These are phyloP conservation scores for Leccinellum luteum DNA, from an alignment of 768 basidiomycete genomes.

Conservation along the genomic window DNA sequence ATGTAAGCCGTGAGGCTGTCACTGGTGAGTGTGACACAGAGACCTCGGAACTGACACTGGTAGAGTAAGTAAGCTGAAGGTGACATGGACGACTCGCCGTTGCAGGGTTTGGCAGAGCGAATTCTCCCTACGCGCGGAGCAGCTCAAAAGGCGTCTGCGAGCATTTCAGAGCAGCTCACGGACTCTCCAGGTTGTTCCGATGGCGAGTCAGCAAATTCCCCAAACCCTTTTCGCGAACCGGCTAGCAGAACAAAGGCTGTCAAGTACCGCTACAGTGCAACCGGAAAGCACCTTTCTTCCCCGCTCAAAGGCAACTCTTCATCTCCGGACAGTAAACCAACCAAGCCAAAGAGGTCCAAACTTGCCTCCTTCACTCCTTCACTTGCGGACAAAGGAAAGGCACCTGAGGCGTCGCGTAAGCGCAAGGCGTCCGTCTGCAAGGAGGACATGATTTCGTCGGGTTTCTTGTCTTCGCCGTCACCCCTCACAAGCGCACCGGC, in stretches of 20 bases:
- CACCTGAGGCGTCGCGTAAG: conserved; percentile 20
- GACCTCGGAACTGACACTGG: conserved; percentile 14
- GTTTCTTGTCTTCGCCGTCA: conserved; percentile 19
- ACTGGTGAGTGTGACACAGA: background rate
- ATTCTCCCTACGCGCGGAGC: conserved; percentile 33
- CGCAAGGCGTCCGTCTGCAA: conserved; percentile 22
- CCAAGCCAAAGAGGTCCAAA: conserved; percentile 3
- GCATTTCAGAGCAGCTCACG: conserved; percentile 33
- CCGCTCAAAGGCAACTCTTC: conserved; percentile 31
- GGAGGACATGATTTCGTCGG: conserved; percentile 7
- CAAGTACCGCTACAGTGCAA: conserved; percentile 33
- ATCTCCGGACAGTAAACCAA: conserved; percentile 28
- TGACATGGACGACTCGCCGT: conserved; percentile 14
- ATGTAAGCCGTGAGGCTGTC: conserved; percentile 12
- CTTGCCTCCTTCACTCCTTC: conserved; percentile 11
- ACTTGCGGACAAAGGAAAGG: conserved; percentile 12
- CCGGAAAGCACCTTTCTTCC: conserved; percentile 33
- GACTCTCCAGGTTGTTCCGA: conserved; percentile 28
- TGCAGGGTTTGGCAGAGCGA: conserved; percentile 7
- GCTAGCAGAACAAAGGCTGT: conserved; percentile 23
- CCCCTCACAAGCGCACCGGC: conserved; percentile 28
- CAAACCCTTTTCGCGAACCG: conserved; percentile 27
- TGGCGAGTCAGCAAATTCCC: conserved; percentile 13
- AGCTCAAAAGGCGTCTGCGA: conserved; percentile 31
- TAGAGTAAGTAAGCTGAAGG: background rate